Base-by-base conservation (phyloP, 208 protist genomes). In the Novymonas esmeraldas region DNA sequence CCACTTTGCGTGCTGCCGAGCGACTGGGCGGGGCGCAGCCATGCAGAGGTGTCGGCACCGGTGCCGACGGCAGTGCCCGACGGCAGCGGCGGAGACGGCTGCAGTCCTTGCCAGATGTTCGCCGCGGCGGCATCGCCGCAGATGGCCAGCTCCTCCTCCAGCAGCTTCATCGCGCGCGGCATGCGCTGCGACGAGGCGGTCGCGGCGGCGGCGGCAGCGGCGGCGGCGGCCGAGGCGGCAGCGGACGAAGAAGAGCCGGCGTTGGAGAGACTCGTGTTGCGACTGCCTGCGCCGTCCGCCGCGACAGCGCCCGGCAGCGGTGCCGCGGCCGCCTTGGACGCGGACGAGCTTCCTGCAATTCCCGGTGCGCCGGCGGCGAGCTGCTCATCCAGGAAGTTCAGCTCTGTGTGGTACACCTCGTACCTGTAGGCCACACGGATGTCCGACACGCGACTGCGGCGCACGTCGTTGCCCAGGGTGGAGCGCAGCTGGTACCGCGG, bases 361-460 rank as follows among this genome's bases (percentile, higher is more conserved):
- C 34, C 22, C 11, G n/a, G 13, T 44, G 54, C 36, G 18, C 33
- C 54, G 54, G 29, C 54, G 36, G 64, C 31, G 14, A 95, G 83
- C 70, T 94, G 88, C 50, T 82, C 83, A 39, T 92, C 84, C 28
- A 98, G 64, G 61, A 92, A 95, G 65, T 96, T 78, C 7, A 96
- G 65, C 76, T 99, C 96, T 28, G 76, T 82, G 65, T 95, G 86
- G 48, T 98, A 96, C 9, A 86, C 92, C 78, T 99, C 96, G 65
- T 93, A 92, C 36, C 98, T 95, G 71, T 96, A 99, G 26, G 83
- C 83, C 22, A 98, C 81, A 45, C 98, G 93, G 49, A 99, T 95
- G 70, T 99, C 93, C 6, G 98, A 98, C 6, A 99, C 93, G 52
- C 98, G 98, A 54, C 97, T 98, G 49, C 88, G 87, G 20, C 80